Conservation (phyloP, 805 yeast genomes). For the Metschnikowia amazonensis region DNA sequence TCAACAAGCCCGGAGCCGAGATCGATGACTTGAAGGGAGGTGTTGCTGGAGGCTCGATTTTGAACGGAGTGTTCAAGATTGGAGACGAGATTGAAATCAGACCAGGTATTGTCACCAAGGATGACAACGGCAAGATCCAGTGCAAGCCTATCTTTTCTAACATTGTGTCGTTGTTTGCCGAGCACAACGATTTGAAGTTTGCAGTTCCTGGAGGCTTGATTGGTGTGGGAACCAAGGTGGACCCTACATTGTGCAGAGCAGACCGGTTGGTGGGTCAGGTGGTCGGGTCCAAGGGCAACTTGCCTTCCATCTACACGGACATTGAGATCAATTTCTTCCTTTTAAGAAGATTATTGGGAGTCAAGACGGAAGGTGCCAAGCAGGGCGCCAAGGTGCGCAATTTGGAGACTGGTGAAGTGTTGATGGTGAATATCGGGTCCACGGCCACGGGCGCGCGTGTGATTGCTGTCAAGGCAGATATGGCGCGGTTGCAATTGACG, state of each 20-base stretch:
- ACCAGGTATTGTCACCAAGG: constrained; percentile 98
- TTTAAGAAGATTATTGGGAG: constrained; percentile 95
- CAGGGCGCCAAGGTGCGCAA: constrained; percentile 93
- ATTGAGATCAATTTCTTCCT: constrained; percentile 96
- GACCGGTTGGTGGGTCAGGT: constrained; percentile 99
- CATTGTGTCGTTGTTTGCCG: constrained; percentile 92
- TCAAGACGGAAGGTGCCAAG: constrained; percentile 94
- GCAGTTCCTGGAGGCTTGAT: constrained; percentile 99
- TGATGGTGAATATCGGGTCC: constrained; percentile 99
- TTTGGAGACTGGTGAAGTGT: constrained; percentile 88
- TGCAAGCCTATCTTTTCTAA: constrained; percentile 95
- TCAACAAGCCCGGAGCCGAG: constrained; percentile 98
- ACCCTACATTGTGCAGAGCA: constrained; percentile 98
- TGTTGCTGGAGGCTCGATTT: constrained; percentile 99
- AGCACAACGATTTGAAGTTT: constrained; percentile 93
- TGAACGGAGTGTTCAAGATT: constrained; percentile 92
- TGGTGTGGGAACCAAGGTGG: constrained; percentile 99
- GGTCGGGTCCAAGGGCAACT: constrained; percentile 93
- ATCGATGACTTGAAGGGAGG: constrained; percentile 97
- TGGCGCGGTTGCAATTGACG: constrained; percentile 96
- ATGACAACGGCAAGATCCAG: constrained; percentile 80
- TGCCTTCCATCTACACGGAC: constrained; percentile 95
- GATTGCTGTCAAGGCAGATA: constrained; percentile 95
- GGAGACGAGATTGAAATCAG: constrained; percentile 99
- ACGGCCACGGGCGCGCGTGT: constrained; percentile 99